Evolutionary conservation across 2,329 filamentous ascomycete genomes (phyloP), one percentile per base, ranked within the genome.

Genomic region (Nothophoma quercina): DNA sequence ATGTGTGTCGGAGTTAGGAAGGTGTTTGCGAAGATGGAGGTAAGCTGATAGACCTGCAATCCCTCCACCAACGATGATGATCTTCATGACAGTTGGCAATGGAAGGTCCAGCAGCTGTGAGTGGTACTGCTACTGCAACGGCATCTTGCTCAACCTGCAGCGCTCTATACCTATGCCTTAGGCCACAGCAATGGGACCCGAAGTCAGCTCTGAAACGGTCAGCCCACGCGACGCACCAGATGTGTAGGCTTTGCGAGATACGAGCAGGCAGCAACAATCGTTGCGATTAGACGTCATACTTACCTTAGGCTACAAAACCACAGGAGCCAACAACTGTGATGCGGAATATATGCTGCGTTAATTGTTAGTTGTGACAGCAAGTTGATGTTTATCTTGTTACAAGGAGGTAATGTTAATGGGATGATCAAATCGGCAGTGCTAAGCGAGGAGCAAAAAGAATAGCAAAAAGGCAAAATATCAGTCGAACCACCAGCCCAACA

Each of bases 401-500:
- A 26, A 26, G 25, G 25, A 26, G 7, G 7, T 26, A 7, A 12
- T 6, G 25, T 7, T 26, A 26, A 26, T 26, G n/a, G n/a, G n/a
- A n/a, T n/a, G n/a, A n/a, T n/a, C n/a, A n/a, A n/a, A n/a, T n/a
- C n/a, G n/a, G 16, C 18, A 12, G 13, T 5, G 21, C 33, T 43
- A 48, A 53, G 26, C 33, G 33, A 48, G 16, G 25, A 34, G 43
- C 32, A 48, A 53, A 53, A 53, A 53, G 42, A 42, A 33, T 13
- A 21, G 4, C 44, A 34, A 54, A 44, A 40, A 10, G 30, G 47
- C 38, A 65, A 69, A 69, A 71, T 64, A 60, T 66, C 63, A 69
- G 71, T 75, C 49, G 71, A 71, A 62, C 61, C 59, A 68, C 65
- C 71, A 73, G 66, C 68, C 71, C 69, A 54, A 60, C 64, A 62